These are phyloP conservation scores for Pythium chondricola DNA, from an alignment of 352 stramenopile genomes.

Conservation along the genomic window DNA sequence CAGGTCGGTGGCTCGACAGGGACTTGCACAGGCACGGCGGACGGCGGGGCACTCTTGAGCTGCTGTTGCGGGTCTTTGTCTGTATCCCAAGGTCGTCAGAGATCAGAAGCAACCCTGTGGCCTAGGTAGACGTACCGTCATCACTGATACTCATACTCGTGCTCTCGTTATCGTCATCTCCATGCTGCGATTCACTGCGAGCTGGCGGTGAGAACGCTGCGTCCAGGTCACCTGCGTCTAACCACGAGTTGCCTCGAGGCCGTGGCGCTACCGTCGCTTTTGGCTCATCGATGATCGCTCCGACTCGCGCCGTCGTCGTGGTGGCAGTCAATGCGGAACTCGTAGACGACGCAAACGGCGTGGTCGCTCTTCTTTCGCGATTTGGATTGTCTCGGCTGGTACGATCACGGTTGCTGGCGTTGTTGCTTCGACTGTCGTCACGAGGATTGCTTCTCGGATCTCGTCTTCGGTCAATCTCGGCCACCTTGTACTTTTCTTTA, in stretches of 20 bases:
- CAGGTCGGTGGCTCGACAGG: background rate
- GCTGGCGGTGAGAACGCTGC: constrained; percentile 18
- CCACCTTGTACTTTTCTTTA: constrained; percentile 4
- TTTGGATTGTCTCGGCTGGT: no score
- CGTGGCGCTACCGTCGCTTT: background rate
- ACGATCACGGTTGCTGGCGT: background rate
- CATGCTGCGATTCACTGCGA: constrained; percentile 19
- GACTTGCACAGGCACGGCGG: background rate
- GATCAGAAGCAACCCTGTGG: no score
- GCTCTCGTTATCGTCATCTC: constrained; percentile 24
- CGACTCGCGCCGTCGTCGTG: background rate
- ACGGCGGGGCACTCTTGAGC: no score
- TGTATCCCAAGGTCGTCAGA: no score
- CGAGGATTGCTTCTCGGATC: no score
- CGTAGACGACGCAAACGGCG: background rate
- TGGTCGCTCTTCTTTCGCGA: background rate
- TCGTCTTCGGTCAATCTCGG: no score
- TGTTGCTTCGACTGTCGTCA: background rate
- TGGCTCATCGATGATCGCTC: constrained; percentile 2
- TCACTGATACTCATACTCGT: constrained; percentile 22
- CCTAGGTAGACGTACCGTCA: no score
- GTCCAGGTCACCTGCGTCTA: background rate
- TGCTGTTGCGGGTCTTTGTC: no score
- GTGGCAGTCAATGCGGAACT: background rate
- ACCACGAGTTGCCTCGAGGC: constrained; percentile 9